These are phyloP conservation scores for Epithele typhae DNA, from an alignment of 768 basidiomycete species.

Conservation along the genomic window DNA sequence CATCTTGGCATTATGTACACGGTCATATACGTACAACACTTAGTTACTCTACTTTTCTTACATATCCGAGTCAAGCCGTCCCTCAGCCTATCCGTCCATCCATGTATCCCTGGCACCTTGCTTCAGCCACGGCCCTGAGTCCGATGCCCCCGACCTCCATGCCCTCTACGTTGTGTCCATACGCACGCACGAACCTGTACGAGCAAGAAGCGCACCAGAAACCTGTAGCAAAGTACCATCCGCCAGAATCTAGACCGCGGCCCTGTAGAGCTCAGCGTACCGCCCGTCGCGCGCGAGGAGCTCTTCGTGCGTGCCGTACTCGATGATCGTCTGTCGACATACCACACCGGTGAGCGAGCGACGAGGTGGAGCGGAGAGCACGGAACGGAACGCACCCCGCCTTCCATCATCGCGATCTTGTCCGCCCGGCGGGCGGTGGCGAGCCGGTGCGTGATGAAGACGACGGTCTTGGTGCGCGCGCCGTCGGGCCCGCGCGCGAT, in stretches of 20 bases:
- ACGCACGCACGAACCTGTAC: too few relatives aligned
- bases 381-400: conserved; percentile 42
- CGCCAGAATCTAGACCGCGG: conserved; percentile 46
- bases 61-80: neutral
- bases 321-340: conserved; percentile 56
- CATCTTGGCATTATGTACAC: too few relatives aligned
- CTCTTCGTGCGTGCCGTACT: conserved; percentile 73
- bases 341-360: neutral
- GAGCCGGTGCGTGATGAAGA: conserved; percentile 82
- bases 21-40: too few relatives aligned
- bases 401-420: conserved; percentile 85
- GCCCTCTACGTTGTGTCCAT: too few relatives aligned
- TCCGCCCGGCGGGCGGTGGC: conserved; percentile 80
- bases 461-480: conserved; percentile 61
- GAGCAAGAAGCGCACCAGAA: too few relatives aligned
- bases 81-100: too few relatives aligned
- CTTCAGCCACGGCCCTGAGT: too few relatives aligned
- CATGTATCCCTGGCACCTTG: too few relatives aligned
- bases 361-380: too few relatives aligned
- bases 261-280: conserved; percentile 67
- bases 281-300: conserved; percentile 54
- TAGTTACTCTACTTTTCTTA: neutral
- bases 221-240: too few relatives aligned
- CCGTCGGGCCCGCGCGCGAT: conserved; percentile 56
- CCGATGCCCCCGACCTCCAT: too few relatives aligned